Evolutionary conservation across 306 rosid species (phyloP), one percentile per base, ranked within the genome.

Genomic region (Prunus armeniaca): DNA sequence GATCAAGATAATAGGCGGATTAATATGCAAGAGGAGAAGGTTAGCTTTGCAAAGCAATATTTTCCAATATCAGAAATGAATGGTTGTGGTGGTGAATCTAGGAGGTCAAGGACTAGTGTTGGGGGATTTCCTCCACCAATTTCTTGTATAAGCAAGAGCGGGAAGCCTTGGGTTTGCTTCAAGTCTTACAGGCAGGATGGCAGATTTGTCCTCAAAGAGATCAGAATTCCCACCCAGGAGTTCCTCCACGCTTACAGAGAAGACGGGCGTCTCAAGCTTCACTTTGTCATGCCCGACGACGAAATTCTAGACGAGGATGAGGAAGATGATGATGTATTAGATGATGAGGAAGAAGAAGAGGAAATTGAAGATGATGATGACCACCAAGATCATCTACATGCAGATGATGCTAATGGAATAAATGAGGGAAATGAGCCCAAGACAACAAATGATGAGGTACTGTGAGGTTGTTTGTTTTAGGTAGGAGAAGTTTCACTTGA

Each of bases 111-210:
- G 73, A 79, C 75, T 52, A 77, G 84, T 80, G 77, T 82, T 77
- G 86, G 78, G 67, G 86, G 76, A 57, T 93, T 87, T 72, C 98
- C 98, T 81, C 98, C 98, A 15, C 98, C 98, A 0, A 91, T 93
- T 63, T 88, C 98, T 11, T 74, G 91, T 77, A 88, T 93, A 79
- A 89, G 97, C 51, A 82, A 74, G 77, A 85, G 50, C 65, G 93
- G 98, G 38, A 91, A 87, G 83, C 97, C 93, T 72, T 76, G 86
- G 84, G 92, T 91, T 75, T 88, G 83, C 60, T 93, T 91, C 81
- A 81, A 69, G 80, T 84, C 91, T 50, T 93, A 84, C 50, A 88
- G 93, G 70, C 62, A 84, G 5, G 85, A 90, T 75, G 98, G 92
- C 9, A 91, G 96, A 83, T 89, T 93, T 82, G 86, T 93, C 30